These are phyloP conservation scores for Microthlaspi erraticum DNA, from an alignment of 345 rosid species.

Conservation along the genomic window DNA sequence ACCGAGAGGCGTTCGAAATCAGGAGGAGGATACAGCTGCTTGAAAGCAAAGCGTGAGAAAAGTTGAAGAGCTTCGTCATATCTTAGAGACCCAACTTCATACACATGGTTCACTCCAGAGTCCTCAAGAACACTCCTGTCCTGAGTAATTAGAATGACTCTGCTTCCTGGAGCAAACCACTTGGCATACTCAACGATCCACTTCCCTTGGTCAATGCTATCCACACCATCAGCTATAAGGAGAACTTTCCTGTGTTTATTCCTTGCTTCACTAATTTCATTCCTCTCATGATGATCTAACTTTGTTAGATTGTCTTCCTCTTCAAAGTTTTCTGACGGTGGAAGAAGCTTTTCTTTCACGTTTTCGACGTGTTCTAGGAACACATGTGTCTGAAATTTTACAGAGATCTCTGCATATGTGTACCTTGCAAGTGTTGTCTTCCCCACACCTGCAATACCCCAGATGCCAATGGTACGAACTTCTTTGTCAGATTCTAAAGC, in stretches of 20 bases:
- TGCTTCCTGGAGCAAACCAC: conserved; percentile 40
- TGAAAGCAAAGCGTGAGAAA: conserved; percentile 28
- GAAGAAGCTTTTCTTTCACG: conserved; percentile 6
- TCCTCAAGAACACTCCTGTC: conserved; percentile 33
- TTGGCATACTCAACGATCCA: conserved; percentile 12
- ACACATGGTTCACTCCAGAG: neutral
- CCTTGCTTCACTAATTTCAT: conserved; percentile 8
- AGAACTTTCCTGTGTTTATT: conserved; percentile 11
- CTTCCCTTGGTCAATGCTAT: neutral
- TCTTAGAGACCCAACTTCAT: conserved; percentile 29
- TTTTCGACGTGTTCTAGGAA: conserved; percentile 1
- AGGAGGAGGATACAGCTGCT: conserved; percentile 15
- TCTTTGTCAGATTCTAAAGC: neutral
- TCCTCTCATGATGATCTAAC: neutral
- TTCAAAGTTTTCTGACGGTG: no score
- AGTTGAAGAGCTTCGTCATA: conserved; percentile 33
- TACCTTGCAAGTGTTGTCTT: conserved; percentile 29
- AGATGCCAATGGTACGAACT: conserved; percentile 27
- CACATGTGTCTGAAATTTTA: neutral
- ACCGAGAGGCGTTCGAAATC: conserved; percentile 17
- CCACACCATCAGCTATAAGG: conserved; percentile 28
- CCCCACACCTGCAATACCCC: conserved; percentile 18
- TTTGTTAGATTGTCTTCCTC: conserved; percentile 1
- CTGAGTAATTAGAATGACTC: conserved; percentile 23
- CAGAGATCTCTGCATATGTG: neutral